These are phyloP conservation scores for Heterobasidion occidentale DNA, from an alignment of 1,284 basidiomycete species.

Conservation along the genomic window DNA sequence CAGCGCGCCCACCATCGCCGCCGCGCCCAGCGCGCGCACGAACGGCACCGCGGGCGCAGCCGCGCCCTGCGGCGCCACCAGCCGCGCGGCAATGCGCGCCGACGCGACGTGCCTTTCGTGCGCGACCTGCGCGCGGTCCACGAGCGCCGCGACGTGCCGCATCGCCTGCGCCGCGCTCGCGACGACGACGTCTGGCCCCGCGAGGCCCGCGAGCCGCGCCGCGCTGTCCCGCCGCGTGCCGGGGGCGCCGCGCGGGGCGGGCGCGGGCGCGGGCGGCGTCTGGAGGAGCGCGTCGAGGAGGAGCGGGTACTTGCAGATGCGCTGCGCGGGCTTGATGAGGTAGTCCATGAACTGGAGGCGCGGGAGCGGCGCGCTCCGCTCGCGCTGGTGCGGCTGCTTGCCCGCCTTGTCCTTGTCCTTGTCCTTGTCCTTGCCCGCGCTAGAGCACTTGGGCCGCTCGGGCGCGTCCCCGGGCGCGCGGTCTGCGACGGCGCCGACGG, in stretches of 20 bases:
- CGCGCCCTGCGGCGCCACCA: constrained; percentile 20
- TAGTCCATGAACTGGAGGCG: constrained; percentile 70
- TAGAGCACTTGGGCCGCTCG: too few species aligned
- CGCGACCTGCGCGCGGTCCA: constrained; percentile 43
- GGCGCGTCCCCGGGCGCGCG: too few species aligned
- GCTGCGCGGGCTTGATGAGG: constrained; percentile 84
- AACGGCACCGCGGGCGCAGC: constrained; percentile 4
- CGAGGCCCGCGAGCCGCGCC: neutral
- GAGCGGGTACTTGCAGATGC: constrained; percentile 88
- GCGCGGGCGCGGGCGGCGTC: constrained; percentile 18
- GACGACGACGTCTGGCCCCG: constrained; percentile 30
- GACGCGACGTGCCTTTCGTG: constrained; percentile 53
- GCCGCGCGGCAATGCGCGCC: constrained; percentile 61
- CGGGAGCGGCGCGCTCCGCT: constrained; percentile 1
- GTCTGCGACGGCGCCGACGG: neutral
- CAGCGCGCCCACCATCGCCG: constrained; percentile 72
- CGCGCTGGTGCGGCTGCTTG: constrained; percentile 2
- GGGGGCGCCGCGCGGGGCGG: constrained; percentile 17
- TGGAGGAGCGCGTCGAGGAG: constrained; percentile 64
- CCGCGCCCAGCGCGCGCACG: constrained; percentile 50
- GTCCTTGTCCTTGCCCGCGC: neutral
- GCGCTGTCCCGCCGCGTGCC: neutral
- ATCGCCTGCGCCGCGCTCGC: constrained; percentile 48
- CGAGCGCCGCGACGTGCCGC: constrained; percentile 39
- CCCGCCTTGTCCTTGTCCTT: neutral